phyloP scores from a whole-genome alignment of 805 yeast genomes.

The Allodekkera sacchari region DNA sequence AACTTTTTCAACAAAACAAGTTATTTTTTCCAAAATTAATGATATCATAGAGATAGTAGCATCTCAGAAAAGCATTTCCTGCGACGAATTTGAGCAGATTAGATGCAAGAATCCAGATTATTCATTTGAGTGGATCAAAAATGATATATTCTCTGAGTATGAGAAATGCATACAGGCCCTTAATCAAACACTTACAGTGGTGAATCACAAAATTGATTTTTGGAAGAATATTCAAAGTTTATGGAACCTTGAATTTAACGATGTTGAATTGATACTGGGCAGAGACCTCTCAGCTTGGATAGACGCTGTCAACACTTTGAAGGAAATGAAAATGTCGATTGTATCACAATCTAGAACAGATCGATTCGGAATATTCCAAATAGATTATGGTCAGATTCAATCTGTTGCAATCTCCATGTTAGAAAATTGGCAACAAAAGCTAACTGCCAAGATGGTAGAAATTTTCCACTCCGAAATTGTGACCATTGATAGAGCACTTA shows the following conservation, averaged over 20 bases:
- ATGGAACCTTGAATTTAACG: slow-evolving; percentile 46
- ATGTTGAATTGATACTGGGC: slow-evolving; percentile 28
- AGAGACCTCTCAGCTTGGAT: slow-evolving; percentile 37
- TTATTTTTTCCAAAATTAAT: no score
- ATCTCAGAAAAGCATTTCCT: slow-evolving; percentile 14
- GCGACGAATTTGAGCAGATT: no score
- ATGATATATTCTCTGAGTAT: slow-evolving; percentile 9
- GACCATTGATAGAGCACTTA: no score
- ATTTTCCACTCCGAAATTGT: slow-evolving; percentile 25
- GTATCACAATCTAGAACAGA: no score
- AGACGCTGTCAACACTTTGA: neutral
- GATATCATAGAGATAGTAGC: slow-evolving; percentile 15
- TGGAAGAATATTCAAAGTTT: slow-evolving; percentile 53
- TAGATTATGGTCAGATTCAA: slow-evolving; percentile 49
- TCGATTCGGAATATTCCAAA: slow-evolving; percentile 34
- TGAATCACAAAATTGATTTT: slow-evolving; percentile 29
- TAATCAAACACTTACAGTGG: slow-evolving; percentile 24
- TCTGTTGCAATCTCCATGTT: slow-evolving; percentile 38
- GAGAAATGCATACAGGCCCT: slow-evolving; percentile 19
- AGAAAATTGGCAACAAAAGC: slow-evolving; percentile 48
- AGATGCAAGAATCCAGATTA: no score
- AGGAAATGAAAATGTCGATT: neutral
- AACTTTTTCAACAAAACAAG: no score
- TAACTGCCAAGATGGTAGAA: slow-evolving; percentile 33
- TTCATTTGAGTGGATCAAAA: neutral